These are phyloP conservation scores for Scedosporium dehoogii DNA, from an alignment of 2,329 filamentous ascomycete species.

Conservation along the genomic window DNA sequence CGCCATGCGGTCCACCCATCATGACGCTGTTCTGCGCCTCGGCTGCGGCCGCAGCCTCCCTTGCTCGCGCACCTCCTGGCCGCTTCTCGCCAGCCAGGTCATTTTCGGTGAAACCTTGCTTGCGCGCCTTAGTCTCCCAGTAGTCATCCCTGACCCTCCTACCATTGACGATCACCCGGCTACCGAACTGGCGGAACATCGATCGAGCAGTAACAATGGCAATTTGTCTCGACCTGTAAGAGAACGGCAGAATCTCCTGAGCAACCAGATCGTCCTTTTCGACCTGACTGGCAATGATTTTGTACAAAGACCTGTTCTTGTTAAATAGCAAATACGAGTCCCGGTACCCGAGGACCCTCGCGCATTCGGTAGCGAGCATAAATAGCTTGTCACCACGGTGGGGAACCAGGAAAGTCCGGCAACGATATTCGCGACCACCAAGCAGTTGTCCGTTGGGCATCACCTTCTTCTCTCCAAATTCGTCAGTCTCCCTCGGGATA, in stretches of 20 bases:
- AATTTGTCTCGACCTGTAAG: slow-evolving; percentile 95
- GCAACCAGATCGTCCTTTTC: slow-evolving; percentile 95
- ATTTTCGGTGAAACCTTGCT: slow-evolving; percentile 96
- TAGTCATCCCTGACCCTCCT: slow-evolving; percentile 93
- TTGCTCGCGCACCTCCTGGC: slow-evolving; percentile 79
- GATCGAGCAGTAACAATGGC: slow-evolving; percentile 95
- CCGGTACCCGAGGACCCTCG: slow-evolving; percentile 82
- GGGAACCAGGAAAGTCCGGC: slow-evolving; percentile 86
- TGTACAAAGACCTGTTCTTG: slow-evolving; percentile 92
- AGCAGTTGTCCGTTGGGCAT: slow-evolving; percentile 70
- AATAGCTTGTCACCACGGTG: slow-evolving; percentile 89
- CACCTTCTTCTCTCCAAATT: slow-evolving; percentile 91
- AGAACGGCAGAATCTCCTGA: slow-evolving; percentile 93
- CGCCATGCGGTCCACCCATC: slow-evolving; percentile 62
- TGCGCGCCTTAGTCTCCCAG: slow-evolving; percentile 94
- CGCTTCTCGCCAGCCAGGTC: slow-evolving; percentile 94
- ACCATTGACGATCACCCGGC: slow-evolving; percentile 81
- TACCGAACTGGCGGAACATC: slow-evolving; percentile 98
- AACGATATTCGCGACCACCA: slow-evolving; percentile 80
- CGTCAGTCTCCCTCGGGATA: slow-evolving; percentile 83
- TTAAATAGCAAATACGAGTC: slow-evolving; percentile 99
- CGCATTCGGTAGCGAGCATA: slow-evolving; percentile 97
- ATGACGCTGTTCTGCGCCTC: slow-evolving; percentile 56
- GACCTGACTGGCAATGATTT: slow-evolving; percentile 91
- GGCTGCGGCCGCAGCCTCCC: slow-evolving; percentile 60